Base-by-base conservation (phyloP, 768 basidiomycete genomes). In the Baorangia bicolor region DNA sequence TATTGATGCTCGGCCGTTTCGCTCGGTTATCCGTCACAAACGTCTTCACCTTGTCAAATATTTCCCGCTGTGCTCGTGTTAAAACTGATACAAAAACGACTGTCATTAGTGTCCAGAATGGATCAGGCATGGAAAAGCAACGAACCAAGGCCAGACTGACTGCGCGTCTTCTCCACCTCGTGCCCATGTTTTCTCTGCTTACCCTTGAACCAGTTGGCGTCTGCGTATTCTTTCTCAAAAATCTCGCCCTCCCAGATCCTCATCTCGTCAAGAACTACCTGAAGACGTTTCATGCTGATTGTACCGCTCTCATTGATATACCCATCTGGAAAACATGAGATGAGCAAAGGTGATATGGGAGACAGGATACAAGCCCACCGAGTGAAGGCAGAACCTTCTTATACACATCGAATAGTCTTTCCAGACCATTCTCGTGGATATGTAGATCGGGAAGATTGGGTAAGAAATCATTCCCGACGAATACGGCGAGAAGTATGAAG, bases 381-480 rank as follows among this genome's bases (percentile, higher is more conserved):
- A 87, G 73, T 44, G 85, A 82, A 21, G 95, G 94, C 23, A 98
- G 70, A 30, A 93, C 83, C 68, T 85, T 87, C 81, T 98, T 98
- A 74, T 99, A 99, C 53, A 98, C 91, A 11, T 93, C 92, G 71
- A 97, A 98, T 55, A 99, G 75, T 62, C 80, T 82, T 74, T 98
- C 94, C 61, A 99, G 70, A 16, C 93, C 97, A 68, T 98, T 97
- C 73, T 97, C 93, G 65, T 98, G 94, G 69, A 99, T 98, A 69
- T 98, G 97, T 27, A 99, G 73, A 71, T 97, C 94, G 5, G 97
- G 97, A 54, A 99, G 73, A 75, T 98, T 92, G 9, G 96, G 97
- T 59, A 98, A 73, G 74, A 98, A 98, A 75, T 98, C 96, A 69
- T 98, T 99, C 31, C 97, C 97, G 48, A 98, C 88, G 64, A 99